Base-by-base conservation (phyloP, 2,329 filamentous ascomycete genomes). In the Penicillium sp. region DNA sequence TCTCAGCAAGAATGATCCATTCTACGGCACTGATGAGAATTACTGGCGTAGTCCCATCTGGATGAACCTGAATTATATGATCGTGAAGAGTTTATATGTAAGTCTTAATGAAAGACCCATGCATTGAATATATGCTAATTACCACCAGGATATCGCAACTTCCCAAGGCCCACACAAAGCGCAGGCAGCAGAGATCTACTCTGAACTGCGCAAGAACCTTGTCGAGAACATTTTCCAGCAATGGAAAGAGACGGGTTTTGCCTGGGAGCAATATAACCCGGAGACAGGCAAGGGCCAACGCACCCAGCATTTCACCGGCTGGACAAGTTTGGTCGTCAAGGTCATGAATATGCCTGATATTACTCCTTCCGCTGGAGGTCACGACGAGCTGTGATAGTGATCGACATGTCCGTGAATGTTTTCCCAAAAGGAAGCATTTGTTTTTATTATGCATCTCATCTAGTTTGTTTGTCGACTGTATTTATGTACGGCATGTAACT, bases 271-370 rank as follows among this genome's bases (percentile, higher is more conserved):
- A 76, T 99, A 97, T 73, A 90, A 96, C 71, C 91, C 92, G 0
- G 91, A 96, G 65, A 96, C 90, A 3, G 94, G 94, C 47, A 83
- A 83, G 53, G 94, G 94, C n/a, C 93, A 97, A 79, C 83, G 94
- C 43, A 97, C 92, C 5, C 91, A 97, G 79, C 93, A 97, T 74
- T 99, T 99, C 71, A 97, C 94, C 0, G 94, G 94, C 51, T 99
- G 94, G 94, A 99, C 94, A n/a, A 96, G 91, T 71, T 78, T 97
- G 74, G 90, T 97, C 48, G 92, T 97, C 47, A 97, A 96, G 79
- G 90, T 99, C 63, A 96, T 97, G 91, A 85, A 85, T 47, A 93
- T 99, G 90, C 89, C 91, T 6, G 88, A 95, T 64, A 68, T 90
- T 43, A 61, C 63, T 24, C 51, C 53, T 35, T 62, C 61, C 52